Base-by-base conservation (phyloP, 2,329 filamentous ascomycete genomes). In the Dactylellina sp. region DNA sequence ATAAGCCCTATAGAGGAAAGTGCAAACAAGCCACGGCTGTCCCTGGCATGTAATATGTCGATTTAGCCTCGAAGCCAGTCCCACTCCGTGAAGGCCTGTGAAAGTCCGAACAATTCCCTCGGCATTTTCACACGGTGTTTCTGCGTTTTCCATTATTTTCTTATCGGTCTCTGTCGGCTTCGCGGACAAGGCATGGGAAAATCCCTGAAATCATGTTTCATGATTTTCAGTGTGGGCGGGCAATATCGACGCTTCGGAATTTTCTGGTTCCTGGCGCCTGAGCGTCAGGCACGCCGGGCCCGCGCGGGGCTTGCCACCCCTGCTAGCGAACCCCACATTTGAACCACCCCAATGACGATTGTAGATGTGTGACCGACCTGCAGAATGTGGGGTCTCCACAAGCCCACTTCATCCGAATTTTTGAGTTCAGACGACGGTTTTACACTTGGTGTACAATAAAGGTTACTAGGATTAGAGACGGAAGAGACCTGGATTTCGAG, bases 321-420 rank as follows among this genome's bases (percentile, higher is more conserved):
- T 46, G 44, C 22, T 53, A 28, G 12, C 50, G 42, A 44, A 62
- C 64, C 56, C 56, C 63, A 53, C 53, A 68, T 37, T 52, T 66
- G 44, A 40, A 42, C 49, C 39, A 16, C 47, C 28, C 16, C 28
- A 46, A 49, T 57, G 52, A 57, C 62, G 62, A 32, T 40, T 59
- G 4, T 25, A 24, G 20, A 47, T 39, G 18, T 55, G 56, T 46
- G 47, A 55, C 20, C 47, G 47, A 44, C 44, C 35, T 50, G 62
- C 22, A 59, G 46, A 47, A 70, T 68, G 55, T 61, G 64, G 64
- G 64, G 64, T 61, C 64, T 61, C 64, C 64, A 42, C 64, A 70
- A n/a, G 39, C 18, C 7, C 40, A 40, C 39, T 70, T 70, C 64
- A 62, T 70, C 64, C 32, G 64, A 70, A 70, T 68, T 70, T 70